Conservation (phyloP, 1,284 basidiomycete species). For the Exobasidium cylindrosporum region DNA sequence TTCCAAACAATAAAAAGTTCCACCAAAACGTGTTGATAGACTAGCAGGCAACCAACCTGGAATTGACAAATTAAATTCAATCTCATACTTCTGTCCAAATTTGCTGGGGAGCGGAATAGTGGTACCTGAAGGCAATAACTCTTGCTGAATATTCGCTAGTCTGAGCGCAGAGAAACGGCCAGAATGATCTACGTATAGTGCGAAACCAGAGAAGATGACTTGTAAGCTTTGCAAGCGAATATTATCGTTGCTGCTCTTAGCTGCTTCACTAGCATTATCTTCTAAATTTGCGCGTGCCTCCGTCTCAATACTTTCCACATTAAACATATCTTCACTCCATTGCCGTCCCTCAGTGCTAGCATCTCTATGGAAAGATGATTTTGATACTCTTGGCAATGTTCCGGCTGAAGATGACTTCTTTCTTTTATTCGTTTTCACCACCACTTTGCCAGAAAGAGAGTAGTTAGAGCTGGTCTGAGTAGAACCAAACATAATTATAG, state of each 20-base stretch:
- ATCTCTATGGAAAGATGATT: background rate
- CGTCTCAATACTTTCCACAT: background rate
- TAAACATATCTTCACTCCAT: too few species aligned
- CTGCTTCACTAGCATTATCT: background rate
- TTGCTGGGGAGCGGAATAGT: conserved; percentile 15
- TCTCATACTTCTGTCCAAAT: conserved; percentile 28
- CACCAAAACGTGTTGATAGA: conserved; percentile 42
- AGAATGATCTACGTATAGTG: conserved; percentile 47
- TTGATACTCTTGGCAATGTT: background rate
- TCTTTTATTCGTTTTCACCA: conserved; percentile 16
- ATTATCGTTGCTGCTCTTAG: background rate
- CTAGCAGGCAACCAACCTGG: conserved; percentile 54
- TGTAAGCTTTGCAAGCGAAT: conserved; percentile 27
- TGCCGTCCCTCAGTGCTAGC: background rate
- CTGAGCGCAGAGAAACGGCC: conserved; percentile 46
- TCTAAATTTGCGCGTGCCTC: background rate
- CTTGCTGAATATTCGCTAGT: conserved; percentile 35
- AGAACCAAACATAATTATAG: conserved; percentile 52
- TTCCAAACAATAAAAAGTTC: conserved; percentile 49
- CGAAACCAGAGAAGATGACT: conserved; percentile 43
- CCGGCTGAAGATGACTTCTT: background rate
- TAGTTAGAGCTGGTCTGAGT: conserved; percentile 52
- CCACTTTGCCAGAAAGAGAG: conserved; percentile 45
- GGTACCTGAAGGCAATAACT: conserved; percentile 30
- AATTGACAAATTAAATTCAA: conserved; percentile 47